These are phyloP conservation scores for Leccinellum luteum DNA, from an alignment of 768 basidiomycete species.

Conservation along the genomic window DNA sequence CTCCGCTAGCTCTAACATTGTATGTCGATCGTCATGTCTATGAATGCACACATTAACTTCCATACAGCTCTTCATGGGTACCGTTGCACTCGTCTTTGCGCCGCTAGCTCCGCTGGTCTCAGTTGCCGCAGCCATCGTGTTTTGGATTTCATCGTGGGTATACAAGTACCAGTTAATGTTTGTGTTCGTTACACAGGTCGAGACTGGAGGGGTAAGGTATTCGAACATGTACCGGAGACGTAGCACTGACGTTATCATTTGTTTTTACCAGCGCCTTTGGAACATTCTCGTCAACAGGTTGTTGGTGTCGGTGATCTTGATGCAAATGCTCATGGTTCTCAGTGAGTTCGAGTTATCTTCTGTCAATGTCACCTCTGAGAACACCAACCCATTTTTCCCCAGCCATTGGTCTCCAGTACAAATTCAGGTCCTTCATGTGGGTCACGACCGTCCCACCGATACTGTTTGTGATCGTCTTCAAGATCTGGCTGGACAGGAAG, in stretches of 20 bases:
- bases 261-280: conserved; percentile 70
- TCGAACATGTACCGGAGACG: neutral
- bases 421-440: conserved; percentile 75
- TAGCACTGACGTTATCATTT: neutral
- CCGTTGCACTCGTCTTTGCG: conserved; percentile 92
- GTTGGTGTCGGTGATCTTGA: conserved; percentile 71
- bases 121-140: conserved; percentile 77
- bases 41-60: conserved; percentile 4
- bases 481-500: conserved; percentile 71
- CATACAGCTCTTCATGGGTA: conserved; percentile 76
- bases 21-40: conserved; percentile 29
- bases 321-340: conserved; percentile 84
- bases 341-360: conserved; percentile 51
- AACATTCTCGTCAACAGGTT: conserved; percentile 92
- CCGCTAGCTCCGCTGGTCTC: conserved; percentile 90
- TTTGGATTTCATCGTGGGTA: conserved; percentile 84
- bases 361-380: neutral
- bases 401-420: conserved; percentile 86
- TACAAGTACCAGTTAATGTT: conserved; percentile 99
- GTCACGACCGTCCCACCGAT: conserved; percentile 83
- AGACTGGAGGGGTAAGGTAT: conserved; percentile 83
- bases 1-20: conserved; percentile 50
- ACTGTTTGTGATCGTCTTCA: conserved; percentile 76
- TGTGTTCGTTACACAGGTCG: conserved; percentile 83
- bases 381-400: neutral